Evolutionary conservation across 2,329 filamentous ascomycete species (phyloP), one percentile per base, ranked within the genome.

Genomic region (Escovopsis sp.): DNA sequence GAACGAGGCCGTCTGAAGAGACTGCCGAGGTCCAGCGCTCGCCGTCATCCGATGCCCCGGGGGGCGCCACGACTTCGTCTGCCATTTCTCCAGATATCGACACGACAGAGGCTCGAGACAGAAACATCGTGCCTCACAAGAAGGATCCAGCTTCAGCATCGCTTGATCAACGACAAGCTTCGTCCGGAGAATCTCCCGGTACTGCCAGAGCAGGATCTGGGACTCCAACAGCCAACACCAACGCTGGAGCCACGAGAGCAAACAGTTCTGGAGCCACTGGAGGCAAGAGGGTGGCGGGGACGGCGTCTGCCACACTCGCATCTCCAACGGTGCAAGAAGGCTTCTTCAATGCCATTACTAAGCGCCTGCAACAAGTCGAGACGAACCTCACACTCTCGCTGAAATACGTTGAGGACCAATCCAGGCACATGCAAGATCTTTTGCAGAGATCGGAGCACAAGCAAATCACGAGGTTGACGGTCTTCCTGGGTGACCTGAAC

Each of bases 341-440:
- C 2, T 96, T 98, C 62, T 98, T 95, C 72, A 96, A 96, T 59
- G 85, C 87, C 4, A 82, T 96, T 8, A 86, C 88, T 48, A 96
- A 96, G 61, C 84, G 91, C 1, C 72, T 98, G 4, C 85, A 89
- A 49, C 80, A 88, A 52, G 77, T 96, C 7, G 91, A 98, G 60
- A 77, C 85, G 12, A 98, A 96, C 58, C 86, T 88, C 10, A 94
- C 89, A 0, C 70, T 96, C 10, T 94, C 88, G 0, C 68, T 96
- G 8, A 85, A 94, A 54, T 98, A 98, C 56, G 94, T 98, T 46
- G 89, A 96, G 63, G 87, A 94, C 46, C 91, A 96, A 59, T 95
- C 89, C 4, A 82, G 80, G 39, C 86, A 94, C 48, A 69, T 96
- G 34, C 82, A 89, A 38, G 86, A 95, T 50, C 85, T 86, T 0